Evolutionary conservation across 768 basidiomycete species (phyloP), one percentile per base, ranked within the genome.

Genomic region (Leucocoprinus leucothites): DNA sequence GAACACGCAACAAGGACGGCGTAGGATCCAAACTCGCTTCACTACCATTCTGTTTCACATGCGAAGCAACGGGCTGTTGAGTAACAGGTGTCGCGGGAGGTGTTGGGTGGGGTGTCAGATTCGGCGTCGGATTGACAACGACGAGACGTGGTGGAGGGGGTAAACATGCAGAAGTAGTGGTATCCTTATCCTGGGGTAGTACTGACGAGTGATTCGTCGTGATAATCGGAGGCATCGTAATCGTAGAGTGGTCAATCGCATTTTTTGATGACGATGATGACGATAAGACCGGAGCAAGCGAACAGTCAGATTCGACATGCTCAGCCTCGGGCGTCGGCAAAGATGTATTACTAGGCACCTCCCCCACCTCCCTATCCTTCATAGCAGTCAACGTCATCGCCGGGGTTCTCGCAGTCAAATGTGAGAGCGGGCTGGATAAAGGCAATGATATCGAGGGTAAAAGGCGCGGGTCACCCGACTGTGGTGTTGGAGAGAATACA

Each of bases 91-190:
- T 88, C 1, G 83, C 78, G 2, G 89, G 90, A 6, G 90, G 89
- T 1, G 90, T 91, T 1, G 88, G 89, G 65, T 88, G 86, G 0
- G 86, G 86, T 0, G 85, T 86, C 1, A 85, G 87, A 59, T 85
- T 86, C 2, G 88, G 89, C 0, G 89, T 90, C 16, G 89, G 87
- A 60, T 86, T 84, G 8, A 90, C 82, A 19, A 91, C 77, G 14
- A 89, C 78, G 5, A 91, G 76, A 24, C 77, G 74, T 13, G 85
- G 85, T 28, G 80, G 62, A 51, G 69, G 58, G 57, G 61, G 58
- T 24, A 53, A 25, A 43, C 52, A 43, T 57, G 34, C 38, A 16
- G 53, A 18, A 11, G 41, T 11, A 36, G 36, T 28, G 51, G 57
- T n/a, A n/a, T n/a, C n/a, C n/a, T n/a, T n/a, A n/a, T n/a, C n/a